These are phyloP conservation scores for Talaromyces sp. DNA, from an alignment of 2,329 filamentous ascomycete species.

Conservation along the genomic window DNA sequence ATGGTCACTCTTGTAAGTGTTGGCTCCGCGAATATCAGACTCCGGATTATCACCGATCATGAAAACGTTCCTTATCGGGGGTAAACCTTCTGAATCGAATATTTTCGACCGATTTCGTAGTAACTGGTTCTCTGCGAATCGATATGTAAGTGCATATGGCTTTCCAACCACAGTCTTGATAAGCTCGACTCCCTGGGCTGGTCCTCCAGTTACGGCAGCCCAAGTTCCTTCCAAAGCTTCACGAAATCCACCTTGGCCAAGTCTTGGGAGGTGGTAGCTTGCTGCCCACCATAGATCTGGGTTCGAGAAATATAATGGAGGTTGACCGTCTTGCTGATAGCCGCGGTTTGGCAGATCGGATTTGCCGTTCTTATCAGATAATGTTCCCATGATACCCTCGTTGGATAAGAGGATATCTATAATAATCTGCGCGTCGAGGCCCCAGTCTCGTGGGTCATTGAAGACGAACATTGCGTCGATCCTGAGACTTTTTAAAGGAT, in stretches of 20 bases:
- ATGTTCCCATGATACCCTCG: conserved; percentile 76
- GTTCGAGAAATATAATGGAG: conserved; percentile 82
- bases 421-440: conserved; percentile 81
- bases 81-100: conserved; percentile 39
- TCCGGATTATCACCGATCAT: conserved; percentile 93
- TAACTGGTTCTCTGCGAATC: conserved; percentile 76
- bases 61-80: conserved; percentile 71
- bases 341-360: conserved; percentile 65
- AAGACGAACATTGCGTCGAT: conserved; percentile 91
- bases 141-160: conserved; percentile 73
- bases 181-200: conserved; percentile 55
- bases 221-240: conserved; percentile 79
- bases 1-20: conserved; percentile 65
- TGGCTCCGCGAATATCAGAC: conserved; percentile 86
- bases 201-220: conserved; percentile 65
- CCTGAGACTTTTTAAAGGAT: conserved; percentile 59
- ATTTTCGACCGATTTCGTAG: conserved; percentile 57
- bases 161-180: conserved; percentile 75
- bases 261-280: conserved; percentile 75
- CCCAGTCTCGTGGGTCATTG: conserved; percentile 96
- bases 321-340: conserved; percentile 81
- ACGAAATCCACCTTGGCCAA: conserved; percentile 89
- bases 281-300: conserved; percentile 88
- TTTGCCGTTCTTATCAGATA: conserved; percentile 70
- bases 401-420: conserved; percentile 78